Evolutionary conservation across 208 protist genomes (phyloP).

Genomic region (Acanthamoeba culbertsoni): DNA sequence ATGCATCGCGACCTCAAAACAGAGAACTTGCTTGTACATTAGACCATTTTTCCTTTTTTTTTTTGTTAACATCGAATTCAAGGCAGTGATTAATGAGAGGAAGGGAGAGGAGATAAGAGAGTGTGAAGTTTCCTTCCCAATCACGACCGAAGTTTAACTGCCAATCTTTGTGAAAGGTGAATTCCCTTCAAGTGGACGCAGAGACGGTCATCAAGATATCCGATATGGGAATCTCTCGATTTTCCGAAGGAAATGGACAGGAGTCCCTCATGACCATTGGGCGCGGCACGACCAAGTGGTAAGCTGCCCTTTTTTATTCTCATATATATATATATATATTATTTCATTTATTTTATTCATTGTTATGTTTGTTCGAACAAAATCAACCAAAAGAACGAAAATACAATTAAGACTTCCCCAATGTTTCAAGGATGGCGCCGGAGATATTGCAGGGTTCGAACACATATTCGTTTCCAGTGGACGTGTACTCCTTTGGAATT

Average conservation of each 20-base stretch:
- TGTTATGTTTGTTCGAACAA: background rate
- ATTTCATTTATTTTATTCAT: background rate
- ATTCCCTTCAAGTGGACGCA: background rate
- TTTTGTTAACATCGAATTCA: no score
- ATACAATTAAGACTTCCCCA: no score
- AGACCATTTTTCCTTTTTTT: background rate
- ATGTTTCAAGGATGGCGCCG: background rate
- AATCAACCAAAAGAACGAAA: background rate
- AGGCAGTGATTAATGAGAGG: no score
- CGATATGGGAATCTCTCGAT: conserved; percentile 10
- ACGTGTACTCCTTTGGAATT: conserved; percentile 5
- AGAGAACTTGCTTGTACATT: background rate
- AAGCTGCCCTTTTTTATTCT: background rate
- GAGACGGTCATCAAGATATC: conserved; percentile 7
- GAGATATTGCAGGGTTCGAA: background rate
- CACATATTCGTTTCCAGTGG: conserved; percentile 18
- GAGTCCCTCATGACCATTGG: background rate
- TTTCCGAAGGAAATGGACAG: background rate
- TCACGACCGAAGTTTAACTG: no score
- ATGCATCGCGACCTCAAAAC: conserved; percentile 31
- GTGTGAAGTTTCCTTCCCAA: background rate
- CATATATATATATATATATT: background rate
- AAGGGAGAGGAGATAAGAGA: background rate
- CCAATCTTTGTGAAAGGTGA: no score
- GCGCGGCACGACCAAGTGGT: background rate